These are phyloP conservation scores for Symbiodinium natans DNA, from an alignment of 73 alveolate species.

Conservation along the genomic window DNA sequence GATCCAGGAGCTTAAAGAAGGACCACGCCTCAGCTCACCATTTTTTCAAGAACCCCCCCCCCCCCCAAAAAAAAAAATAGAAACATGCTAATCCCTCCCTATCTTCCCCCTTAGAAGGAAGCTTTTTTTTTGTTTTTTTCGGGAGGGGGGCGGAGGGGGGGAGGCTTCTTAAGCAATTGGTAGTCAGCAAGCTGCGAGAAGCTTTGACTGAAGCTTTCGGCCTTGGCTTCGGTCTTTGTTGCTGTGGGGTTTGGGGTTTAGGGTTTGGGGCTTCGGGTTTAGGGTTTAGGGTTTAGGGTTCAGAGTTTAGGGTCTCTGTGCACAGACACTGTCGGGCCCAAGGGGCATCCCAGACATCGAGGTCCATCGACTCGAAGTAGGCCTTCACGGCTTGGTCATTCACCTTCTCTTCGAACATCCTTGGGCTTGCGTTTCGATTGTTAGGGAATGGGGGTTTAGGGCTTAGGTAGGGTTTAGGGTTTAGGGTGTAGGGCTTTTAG, in stretches of 20 bases:
- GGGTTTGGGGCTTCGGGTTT: background rate
- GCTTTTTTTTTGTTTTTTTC: no score
- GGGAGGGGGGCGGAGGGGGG: no score
- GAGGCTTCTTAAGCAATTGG: no score
- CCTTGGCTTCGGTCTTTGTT: no score
- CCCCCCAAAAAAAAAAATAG: no score
- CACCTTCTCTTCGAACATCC: constrained; percentile 88
- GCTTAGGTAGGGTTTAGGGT: background rate
- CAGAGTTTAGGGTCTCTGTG: no score
- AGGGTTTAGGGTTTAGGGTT: background rate
- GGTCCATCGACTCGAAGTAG: constrained; percentile 72
- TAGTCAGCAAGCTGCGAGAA: no score
- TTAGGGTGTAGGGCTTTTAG: background rate
- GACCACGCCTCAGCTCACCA: constrained; percentile 91
- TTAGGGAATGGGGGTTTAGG: background rate
- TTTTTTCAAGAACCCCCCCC: no score
- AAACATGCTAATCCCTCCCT: no score
- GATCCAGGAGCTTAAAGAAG: constrained; percentile 71
- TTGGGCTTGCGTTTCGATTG: background rate
- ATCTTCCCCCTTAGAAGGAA: no score
- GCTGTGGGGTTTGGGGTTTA: background rate
- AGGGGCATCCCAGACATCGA: constrained; percentile 73
- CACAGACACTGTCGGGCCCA: no score
- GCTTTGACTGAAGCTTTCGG: no score
- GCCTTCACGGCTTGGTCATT: constrained; percentile 35